Base-by-base conservation (phyloP, 495 filamentous ascomycete species). In the Annulohypoxylon nitens region DNA sequence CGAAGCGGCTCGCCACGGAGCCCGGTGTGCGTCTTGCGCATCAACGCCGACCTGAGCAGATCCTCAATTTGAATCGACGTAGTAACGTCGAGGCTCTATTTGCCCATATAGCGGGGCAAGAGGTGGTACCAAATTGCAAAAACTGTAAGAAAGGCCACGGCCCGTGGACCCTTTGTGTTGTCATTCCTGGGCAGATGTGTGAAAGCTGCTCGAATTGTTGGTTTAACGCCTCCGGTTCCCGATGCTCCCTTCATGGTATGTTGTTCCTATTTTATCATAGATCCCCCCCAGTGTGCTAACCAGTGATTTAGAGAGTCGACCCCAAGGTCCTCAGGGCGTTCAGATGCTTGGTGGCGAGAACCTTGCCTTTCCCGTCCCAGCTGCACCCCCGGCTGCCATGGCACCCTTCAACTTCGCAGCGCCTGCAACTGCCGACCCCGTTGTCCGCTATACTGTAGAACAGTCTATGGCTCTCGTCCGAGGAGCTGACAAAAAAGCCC, bases 61-160 rank as follows among this genome's bases (percentile, higher is more conserved):
- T 45, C 1, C 81, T 85, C 1, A 86, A 86, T 70, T 64, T 86
- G 0, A 76, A 68, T 14, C 79, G 84, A 3, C 79, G 84, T 0
- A 86, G 84, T 70, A 86, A 86, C 37, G 84, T 86, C 10, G 84
- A 86, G 59, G 84, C 84, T 1, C 58, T 86, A 47, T 85, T 86
- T 58, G 84, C 83, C 8, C 84, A 86, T 63, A 85, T 86, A 30
- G 80, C 83, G 1, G 84, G 84, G 26, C 78, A 80, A 41, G 72
- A 77, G 9, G 82, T 83, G 0, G 82, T 83, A 0, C 79, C 81
- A 0, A 74, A 81, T 7, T 86, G 84, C 53, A 86, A 86, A 75
- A 85, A 85, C 71, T 86, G 84, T 70, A 83, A 85, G 72, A 86
- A 86, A 65, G 84, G 84, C 18, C 83, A 86, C 33, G 84, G 84